These are phyloP conservation scores for Penicillium dipodomyicola DNA, from an alignment of 495 filamentous ascomycete species.

Conservation along the genomic window DNA sequence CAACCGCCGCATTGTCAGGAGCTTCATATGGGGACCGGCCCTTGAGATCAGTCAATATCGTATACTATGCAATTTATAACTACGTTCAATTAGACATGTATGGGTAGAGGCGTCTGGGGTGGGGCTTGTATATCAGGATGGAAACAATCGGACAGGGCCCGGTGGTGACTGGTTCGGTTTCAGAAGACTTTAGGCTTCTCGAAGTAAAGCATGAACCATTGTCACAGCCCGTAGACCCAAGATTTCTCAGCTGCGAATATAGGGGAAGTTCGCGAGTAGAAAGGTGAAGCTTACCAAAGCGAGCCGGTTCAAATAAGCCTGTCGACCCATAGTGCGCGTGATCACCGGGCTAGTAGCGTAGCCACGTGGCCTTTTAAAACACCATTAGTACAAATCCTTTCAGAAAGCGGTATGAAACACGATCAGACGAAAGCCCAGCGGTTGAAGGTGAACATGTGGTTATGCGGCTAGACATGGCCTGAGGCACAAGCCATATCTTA, in stretches of 20 bases:
- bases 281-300: slow-evolving; percentile 48
- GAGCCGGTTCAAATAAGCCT: slow-evolving; percentile 50
- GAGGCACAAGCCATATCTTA: slow-evolving; percentile 33
- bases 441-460: slow-evolving; percentile 10
- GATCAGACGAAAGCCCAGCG: neutral
- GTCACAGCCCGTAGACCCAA: neutral
- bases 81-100: neutral
- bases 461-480: slow-evolving; percentile 19
- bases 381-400: neutral
- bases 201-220: neutral
- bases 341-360: neutral
- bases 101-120: neutral
- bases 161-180: neutral
- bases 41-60: slow-evolving; percentile 40
- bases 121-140: neutral
- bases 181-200: neutral
- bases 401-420: neutral
- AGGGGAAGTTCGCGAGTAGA: slow-evolving; percentile 1
- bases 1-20: slow-evolving; percentile 36
- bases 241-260: neutral
- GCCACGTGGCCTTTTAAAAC: slow-evolving; percentile 8
- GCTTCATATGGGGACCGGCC: slow-evolving; percentile 72
- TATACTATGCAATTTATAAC: neutral
- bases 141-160: neutral
- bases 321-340: slow-evolving; percentile 45